Base-by-base conservation (phyloP, 2,329 filamentous ascomycete species). In the Cryphonectria radicalis region DNA sequence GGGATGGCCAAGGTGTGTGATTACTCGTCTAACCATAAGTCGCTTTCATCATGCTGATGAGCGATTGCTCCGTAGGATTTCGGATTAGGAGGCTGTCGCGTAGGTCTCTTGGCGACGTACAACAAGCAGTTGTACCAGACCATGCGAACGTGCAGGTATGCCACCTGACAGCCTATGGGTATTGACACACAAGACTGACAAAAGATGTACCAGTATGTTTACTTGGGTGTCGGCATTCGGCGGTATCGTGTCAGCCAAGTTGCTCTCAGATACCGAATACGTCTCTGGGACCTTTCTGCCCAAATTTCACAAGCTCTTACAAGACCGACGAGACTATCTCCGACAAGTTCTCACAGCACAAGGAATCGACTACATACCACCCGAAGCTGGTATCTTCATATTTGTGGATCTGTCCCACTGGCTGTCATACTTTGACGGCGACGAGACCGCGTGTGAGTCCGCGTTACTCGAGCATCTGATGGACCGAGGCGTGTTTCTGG, bases 71-170 rank as follows among this genome's bases (percentile, higher is more conserved):
- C 5, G 22, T 42, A 66, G 64, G 70, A 72, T 35, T 72, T 72
- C n/a, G 70, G 70, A 3, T 50, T 72, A 35, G 70, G 70, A 5
- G 70, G 70, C 1, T 70, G 63, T 10, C 68, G 67, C 22, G 68
- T 72, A 13, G 70, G 70, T 13, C 67, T 72, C n/a, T 40, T 72
- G 28, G 68, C 68, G 25, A 72, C 70, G 3, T 67, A 72, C 22
- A 72, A 72, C 13, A 46, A 72, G 64, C 50, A 66, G n/a, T 64
- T 72, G 17, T 72, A 70, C 53, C 68, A 70, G 50, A 43, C 70
- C 4, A 72, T 72, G 70, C 68, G 70, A n/a, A 70, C 70, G 28
- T 46, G 69, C 59, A 72, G 70, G 70, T 72, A 53, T 53, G 68
- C 22, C 8, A 8, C 14, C 32, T 57, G 14, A 25, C 14, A 19